Evolutionary conservation across 2,329 filamentous ascomycete species (phyloP), one percentile per base, ranked within the genome.

Genomic region (Fusarium sp.): DNA sequence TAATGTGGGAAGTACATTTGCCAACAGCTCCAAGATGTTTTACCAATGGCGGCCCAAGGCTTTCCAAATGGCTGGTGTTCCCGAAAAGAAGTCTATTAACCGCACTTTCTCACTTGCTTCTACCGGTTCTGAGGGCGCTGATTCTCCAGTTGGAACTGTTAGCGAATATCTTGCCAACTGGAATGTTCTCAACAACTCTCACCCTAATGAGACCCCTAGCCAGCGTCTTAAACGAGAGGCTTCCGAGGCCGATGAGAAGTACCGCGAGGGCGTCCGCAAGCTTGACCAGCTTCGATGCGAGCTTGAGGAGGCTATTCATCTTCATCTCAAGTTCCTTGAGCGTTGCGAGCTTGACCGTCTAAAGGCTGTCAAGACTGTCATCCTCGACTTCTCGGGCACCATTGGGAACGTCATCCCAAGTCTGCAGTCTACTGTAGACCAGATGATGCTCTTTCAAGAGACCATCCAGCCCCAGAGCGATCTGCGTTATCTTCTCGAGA

Each of bases 371-470:
- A 98, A 99, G 87, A 95, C 95, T 30, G 97, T 99, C 58, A 92
- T 99, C 70, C 89, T 99, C 47, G 97, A 99, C 83, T 98, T 99
- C 82, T 98, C 95, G 9, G 96, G 96, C 50, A 95, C 95, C 41
- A 93, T 99, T 81, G 95, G 95, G 86, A 99, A 99, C 79, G 95
- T 98, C 77, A 98, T 99, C 71, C 97, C 96, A 24, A 97, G 93
- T 79, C 85, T 99, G 70, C 96, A 98, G 83, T 95, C 95, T 66
- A 95, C 95, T 1, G 95, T 99, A 30, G 96, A 99, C 84, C 95
- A 97, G 80, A 98, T 99, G 95, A 95, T 99, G 91, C 88, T 99
- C 51, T 99, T 97, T 84, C 96, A 99, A 82, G 96, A 99, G 86
- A 98, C 96, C 1, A 93, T 99, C n/a, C 96, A 98, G 82, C 96